Percentiles rank a stretch among this genome's conserved stretches.
Evolutionary conservation across 495 filamentous ascomycete species (phyloP).

Genomic region (Haplographium delicatum): DNA sequence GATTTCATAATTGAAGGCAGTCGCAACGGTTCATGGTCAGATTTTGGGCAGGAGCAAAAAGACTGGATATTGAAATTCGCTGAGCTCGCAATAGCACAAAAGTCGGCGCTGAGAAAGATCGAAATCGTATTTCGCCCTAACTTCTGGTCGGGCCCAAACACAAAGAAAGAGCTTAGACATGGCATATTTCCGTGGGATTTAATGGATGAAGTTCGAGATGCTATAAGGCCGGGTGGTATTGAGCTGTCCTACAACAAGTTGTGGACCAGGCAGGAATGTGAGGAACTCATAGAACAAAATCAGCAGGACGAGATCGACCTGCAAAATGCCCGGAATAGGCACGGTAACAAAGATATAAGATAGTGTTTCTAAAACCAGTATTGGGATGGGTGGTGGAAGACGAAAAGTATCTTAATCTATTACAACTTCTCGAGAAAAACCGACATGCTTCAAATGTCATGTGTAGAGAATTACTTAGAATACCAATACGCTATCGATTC

Average conservation of each 20-base stretch:
- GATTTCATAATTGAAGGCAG: neutral
- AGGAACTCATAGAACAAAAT: neutral
- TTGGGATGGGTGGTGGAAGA: no score
- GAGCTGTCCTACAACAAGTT: neutral
- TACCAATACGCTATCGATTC: no score
- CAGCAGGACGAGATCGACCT: no score
- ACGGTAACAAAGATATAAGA: no score
- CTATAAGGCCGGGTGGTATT: neutral
- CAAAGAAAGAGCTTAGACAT: neutral
- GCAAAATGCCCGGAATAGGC: no score
- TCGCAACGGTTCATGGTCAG: neutral
- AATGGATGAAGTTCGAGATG: constrained; percentile 2
- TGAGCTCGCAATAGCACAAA: neutral
- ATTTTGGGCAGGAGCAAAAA: constrained; percentile 2
- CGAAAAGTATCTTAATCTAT: no score
- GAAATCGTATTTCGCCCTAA: neutral
- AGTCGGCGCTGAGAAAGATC: neutral
- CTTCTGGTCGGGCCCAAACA: neutral
- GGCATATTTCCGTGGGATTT: neutral
- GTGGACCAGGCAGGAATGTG: neutral
- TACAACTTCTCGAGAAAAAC: no score
- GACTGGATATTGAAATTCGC: neutral
- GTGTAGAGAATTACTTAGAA: no score
- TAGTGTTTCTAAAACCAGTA: no score
- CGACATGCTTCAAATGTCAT: no score